Evolutionary conservation across 192 early-diverging fungal species (phyloP).

Genomic region (Coemansia asiatica): DNA sequence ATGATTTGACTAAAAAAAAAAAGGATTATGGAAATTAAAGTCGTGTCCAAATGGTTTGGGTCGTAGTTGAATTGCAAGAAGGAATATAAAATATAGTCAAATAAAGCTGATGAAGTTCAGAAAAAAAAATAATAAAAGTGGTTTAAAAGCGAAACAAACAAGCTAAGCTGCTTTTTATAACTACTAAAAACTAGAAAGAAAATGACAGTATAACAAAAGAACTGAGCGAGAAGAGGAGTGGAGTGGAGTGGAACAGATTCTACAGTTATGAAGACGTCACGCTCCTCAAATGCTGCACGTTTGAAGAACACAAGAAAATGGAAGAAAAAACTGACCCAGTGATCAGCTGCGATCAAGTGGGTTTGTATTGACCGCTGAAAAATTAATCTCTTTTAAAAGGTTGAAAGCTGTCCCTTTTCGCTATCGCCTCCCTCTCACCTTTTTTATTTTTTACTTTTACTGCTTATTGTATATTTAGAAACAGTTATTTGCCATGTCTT

Average conservation of each 20-base stretch:
- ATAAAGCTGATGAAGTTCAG: not conserved
- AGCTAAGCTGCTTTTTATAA: too few species aligned
- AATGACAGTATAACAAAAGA: too few species aligned
- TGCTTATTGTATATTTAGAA: too few species aligned
- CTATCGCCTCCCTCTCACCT: not conserved
- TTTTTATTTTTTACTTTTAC: not conserved
- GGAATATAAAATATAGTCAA: not conserved
- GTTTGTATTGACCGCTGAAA: not conserved
- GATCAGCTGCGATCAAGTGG: constrained; percentile 1
- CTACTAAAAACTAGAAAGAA: too few species aligned
- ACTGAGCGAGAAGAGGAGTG: too few species aligned
- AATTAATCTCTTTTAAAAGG: not conserved
- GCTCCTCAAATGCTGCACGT: not conserved
- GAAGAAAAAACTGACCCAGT: not conserved
- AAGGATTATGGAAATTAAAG: not conserved
- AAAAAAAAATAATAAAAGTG: too few species aligned
- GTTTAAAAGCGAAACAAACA: too few species aligned
- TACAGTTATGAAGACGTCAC: constrained; percentile 9
- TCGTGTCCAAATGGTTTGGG: constrained; percentile 1
- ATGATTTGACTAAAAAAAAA: constrained; percentile 9
- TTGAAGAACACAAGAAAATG: not conserved
- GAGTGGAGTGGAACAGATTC: too few species aligned
- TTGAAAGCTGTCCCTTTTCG: not conserved
- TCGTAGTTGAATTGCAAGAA: too few species aligned
- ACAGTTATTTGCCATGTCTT: not conserved